phyloP scores from a whole-genome alignment of 2,329 filamentous ascomycete species.

The Clonostachys rosea region DNA sequence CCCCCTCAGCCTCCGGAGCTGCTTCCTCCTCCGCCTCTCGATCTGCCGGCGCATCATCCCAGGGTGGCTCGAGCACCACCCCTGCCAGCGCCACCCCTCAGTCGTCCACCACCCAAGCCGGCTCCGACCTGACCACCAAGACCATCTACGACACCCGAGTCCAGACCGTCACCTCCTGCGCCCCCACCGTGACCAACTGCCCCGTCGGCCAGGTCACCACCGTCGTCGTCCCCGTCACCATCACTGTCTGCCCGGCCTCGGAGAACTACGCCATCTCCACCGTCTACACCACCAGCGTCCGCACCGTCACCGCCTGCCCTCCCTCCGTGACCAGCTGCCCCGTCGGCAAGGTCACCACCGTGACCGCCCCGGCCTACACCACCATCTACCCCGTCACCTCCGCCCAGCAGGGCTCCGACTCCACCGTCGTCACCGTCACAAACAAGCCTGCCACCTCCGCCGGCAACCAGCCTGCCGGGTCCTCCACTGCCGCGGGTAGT shows the following conservation, averaged over 20 bases:
- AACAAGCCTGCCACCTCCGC: neutral
- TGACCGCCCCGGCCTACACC: constrained; percentile 19
- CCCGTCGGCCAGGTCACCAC: constrained; percentile 1
- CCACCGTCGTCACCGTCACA: constrained; percentile 1
- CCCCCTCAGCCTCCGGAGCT: neutral
- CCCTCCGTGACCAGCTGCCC: constrained; percentile 55
- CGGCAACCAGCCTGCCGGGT: neutral
- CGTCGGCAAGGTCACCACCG: neutral
- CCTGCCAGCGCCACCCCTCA: constrained; percentile 41
- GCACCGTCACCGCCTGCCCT: constrained; percentile 53
- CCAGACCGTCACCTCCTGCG: constrained; percentile 13
- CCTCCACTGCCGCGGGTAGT: too few relatives aligned
- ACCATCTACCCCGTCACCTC: constrained; percentile 24
- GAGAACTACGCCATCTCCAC: constrained; percentile 19
- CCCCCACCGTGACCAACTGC: constrained; percentile 3
- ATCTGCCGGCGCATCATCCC: constrained; percentile 14
- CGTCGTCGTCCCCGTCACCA: constrained; percentile 8
- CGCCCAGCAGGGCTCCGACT: neutral
- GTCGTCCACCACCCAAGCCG: neutral
- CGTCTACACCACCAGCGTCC: constrained; percentile 46
- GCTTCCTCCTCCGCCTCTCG: neutral
- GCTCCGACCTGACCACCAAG: neutral
- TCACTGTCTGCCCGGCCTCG: neutral
- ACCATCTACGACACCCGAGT: constrained; percentile 9
- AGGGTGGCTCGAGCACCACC: constrained; percentile 23